Evolutionary conservation across 2,329 filamentous ascomycete species (phyloP).

Genomic region (Metarhizium rileyi): DNA sequence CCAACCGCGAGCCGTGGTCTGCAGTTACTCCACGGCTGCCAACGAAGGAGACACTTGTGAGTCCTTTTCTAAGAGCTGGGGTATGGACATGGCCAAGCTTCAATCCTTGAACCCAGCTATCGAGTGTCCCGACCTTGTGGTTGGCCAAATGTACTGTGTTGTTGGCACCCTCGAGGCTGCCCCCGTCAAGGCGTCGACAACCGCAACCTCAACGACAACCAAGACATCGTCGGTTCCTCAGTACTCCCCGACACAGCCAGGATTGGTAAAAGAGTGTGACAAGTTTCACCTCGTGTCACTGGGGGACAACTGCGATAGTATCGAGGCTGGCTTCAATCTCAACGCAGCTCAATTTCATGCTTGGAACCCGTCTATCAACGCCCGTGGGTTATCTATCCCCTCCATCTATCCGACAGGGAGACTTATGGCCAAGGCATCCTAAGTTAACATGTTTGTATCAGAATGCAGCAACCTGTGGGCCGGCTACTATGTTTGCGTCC

Average conservation of each 20-base stretch:
- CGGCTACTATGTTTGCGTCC: not conserved
- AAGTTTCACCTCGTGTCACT: not conserved
- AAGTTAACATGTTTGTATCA: not conserved
- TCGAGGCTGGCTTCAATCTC: conserved; percentile 3
- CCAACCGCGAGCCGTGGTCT: conserved; percentile 8
- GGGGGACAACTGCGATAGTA: not conserved
- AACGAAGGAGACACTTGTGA: conserved; percentile 17
- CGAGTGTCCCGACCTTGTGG: conserved; percentile 13
- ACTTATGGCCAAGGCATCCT: not conserved
- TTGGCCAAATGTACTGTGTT: conserved; percentile 12
- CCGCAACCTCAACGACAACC: not conserved
- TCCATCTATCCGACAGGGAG: not conserved
- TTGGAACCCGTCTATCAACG: conserved; percentile 6
- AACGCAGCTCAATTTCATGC: not conserved
- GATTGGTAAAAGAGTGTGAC: conserved; percentile 4
- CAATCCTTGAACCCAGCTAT: conserved; percentile 16
- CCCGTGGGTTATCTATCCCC: not conserved
- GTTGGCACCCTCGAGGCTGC: conserved; percentile 6
- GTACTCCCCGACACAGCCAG: conserved; percentile 1
- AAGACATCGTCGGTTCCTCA: not conserved
- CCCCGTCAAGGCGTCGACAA: not conserved
- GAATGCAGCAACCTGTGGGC: not conserved
- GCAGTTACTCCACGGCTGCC: conserved; percentile 9
- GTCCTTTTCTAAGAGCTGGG: conserved; percentile 16
- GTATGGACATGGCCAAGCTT: conserved; percentile 11